phyloP scores from a whole-genome alignment of 2,329 filamentous ascomycete species.

The Fusarium poae region DNA sequence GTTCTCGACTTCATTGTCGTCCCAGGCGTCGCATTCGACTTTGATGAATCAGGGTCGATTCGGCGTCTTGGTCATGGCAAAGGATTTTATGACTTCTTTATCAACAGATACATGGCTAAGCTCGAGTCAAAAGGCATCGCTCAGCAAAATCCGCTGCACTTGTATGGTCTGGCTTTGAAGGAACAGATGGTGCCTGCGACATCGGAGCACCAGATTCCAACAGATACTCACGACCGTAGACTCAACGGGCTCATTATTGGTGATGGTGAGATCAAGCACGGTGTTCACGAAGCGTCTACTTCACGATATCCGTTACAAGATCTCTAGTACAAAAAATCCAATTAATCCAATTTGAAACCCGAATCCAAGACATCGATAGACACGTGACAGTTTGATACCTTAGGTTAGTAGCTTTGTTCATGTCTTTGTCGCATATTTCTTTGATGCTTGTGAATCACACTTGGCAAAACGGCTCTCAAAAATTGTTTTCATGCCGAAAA shows the following conservation, averaged over 20 bases:
- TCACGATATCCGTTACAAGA: conserved; percentile 50
- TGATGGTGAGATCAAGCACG: conserved; percentile 68
- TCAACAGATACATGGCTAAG: conserved; percentile 76
- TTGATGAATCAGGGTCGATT: conserved; percentile 66
- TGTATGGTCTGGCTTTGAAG: conserved; percentile 83
- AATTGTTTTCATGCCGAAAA: not conserved
- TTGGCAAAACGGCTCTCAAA: not conserved
- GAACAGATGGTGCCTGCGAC: conserved; percentile 81
- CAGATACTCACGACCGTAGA: conserved; percentile 80
- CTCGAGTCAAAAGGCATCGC: conserved; percentile 52
- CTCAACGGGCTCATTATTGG: conserved; percentile 84
- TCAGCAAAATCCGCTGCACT: conserved; percentile 58
- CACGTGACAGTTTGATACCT: conserved; percentile 1
- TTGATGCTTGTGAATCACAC: not conserved
- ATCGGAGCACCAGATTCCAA: conserved; percentile 75
- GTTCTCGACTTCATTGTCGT: conserved; percentile 88
- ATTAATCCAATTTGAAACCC: not conserved
- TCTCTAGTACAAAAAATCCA: not conserved
- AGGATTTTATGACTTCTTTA: conserved; percentile 96
- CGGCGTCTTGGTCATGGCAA: conserved; percentile 91
- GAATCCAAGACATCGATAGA: conserved; percentile 3
- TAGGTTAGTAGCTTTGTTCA: no score
- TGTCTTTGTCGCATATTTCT: not conserved
- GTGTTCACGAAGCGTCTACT: conserved; percentile 55
- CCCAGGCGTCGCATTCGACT: conserved; percentile 93